Conservation (phyloP, 2,329 filamentous ascomycete genomes). For the Epichloe bromicola region DNA sequence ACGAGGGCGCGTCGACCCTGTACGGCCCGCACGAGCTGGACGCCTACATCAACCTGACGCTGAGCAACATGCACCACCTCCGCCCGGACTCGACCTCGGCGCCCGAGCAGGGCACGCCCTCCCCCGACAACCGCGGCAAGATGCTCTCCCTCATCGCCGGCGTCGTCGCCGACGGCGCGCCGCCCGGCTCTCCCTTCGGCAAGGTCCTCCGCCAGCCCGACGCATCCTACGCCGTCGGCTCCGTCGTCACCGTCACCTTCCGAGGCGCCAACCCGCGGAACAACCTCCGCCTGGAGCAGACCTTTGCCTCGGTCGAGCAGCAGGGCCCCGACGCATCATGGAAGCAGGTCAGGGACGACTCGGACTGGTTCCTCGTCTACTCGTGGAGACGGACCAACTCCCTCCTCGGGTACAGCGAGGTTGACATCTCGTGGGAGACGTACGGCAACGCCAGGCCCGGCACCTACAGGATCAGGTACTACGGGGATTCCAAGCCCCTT, state of each 20-base stretch:
- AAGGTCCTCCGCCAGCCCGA: conserved; percentile 43
- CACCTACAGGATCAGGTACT: conserved; percentile 69
- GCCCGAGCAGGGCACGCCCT: conserved; percentile 42
- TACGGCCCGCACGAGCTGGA: conserved; percentile 72
- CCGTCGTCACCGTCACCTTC: conserved; percentile 54
- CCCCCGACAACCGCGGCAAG: conserved; percentile 65
- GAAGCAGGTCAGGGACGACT: conserved; percentile 56
- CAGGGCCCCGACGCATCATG: conserved; percentile 37
- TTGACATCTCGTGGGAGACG: conserved; percentile 64
- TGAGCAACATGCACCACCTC: conserved; percentile 41
- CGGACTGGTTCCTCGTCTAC: conserved; percentile 74
- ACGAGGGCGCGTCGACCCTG: conserved; percentile 89
- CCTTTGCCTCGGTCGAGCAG: conserved; percentile 65
- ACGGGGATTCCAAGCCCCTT: conserved; percentile 59
- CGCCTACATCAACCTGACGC: conserved; percentile 76
- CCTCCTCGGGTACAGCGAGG: conserved; percentile 63
- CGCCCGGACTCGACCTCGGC: conserved; percentile 22
- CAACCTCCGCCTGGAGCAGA: conserved; percentile 65
- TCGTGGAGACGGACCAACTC: conserved; percentile 63
- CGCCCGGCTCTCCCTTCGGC: conserved; percentile 57
- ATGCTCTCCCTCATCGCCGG: conserved; percentile 69
- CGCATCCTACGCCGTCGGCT: conserved; percentile 44
- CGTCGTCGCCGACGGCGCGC: conserved; percentile 61
- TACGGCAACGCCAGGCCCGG: conserved; percentile 39
- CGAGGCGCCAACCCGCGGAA: conserved; percentile 85